Evolutionary conservation across 768 basidiomycete genomes (phyloP), one percentile per base, ranked within the genome.

Genomic region (Pisolithus microcarpus): DNA sequence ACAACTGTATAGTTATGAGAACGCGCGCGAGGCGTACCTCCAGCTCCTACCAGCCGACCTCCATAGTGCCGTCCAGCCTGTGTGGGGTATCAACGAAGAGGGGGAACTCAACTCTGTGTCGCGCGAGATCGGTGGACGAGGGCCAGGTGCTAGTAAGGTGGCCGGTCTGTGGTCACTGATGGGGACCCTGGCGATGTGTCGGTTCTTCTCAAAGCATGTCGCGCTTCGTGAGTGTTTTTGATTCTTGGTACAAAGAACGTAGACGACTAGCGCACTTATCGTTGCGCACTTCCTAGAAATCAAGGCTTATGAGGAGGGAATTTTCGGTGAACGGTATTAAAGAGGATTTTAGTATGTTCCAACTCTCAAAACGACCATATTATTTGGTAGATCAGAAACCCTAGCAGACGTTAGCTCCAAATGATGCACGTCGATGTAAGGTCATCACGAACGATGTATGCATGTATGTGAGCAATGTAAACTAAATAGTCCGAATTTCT

Each of bases 201-300:
- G 85, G 0, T 85, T 84, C 73, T 74, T 82, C 63, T 85, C 85
- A 7, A 84, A 78, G 52, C 81, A 81, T 57, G 45, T 85, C 36
- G 83, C 81, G 0, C 70, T 85, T 40, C 82, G 82, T 85, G 60
- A 59, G 82, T 78, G 3, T 4, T 26, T 26, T 26, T 16, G 53
- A 48, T 26, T 34, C 7, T 7, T 40, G 13, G 5, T 34, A 15
- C 7, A 40, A 38, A 9, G 9, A n/a, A 19, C 10, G 45, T 49
- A 42, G 13, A n/a, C 34, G 28, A n/a, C 15, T 19, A 8, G 44
- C 9, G 19, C 23, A n/a, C n/a, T n/a, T n/a, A n/a, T n/a, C n/a
- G n/a, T n/a, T n/a, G n/a, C n/a, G n/a, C n/a, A 7, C 23, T 10
- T 9, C 9, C 61, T 24, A 85, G 84, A 86, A 66, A 85, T 87